These are phyloP conservation scores for Volvox carteri DNA, from an alignment of 163 green algal species.

Conservation along the genomic window DNA sequence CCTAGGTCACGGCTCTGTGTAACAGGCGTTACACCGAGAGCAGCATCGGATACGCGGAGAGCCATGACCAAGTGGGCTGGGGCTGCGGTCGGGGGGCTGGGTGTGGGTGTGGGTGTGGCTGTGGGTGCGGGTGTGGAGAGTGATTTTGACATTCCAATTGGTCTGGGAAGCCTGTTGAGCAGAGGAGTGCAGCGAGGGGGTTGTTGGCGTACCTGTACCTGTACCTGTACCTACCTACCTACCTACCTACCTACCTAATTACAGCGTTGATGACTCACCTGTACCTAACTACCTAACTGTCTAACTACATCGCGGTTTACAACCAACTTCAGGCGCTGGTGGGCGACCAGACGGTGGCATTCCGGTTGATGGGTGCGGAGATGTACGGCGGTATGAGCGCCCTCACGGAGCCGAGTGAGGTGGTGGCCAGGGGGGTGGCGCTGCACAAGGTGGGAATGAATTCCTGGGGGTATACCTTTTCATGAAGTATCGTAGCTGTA, in stretches of 20 bases:
- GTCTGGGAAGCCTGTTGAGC: too few species aligned
- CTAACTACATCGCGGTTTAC: too few species aligned
- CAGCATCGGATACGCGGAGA: slow-evolving; percentile 93
- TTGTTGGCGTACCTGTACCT: too few species aligned
- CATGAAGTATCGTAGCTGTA: too few species aligned
- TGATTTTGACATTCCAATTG: too few species aligned
- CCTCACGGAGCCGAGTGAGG: slow-evolving; percentile 59
- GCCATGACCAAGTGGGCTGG: slow-evolving; percentile 85
- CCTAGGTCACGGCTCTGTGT: slow-evolving; percentile 78
- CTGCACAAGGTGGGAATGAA: slow-evolving; percentile 93
- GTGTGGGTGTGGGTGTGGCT: background rate
- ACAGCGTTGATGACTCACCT: too few species aligned
- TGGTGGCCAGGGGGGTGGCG: slow-evolving; percentile 88
- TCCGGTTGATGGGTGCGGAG: slow-evolving; percentile 84
- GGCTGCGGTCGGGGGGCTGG: background rate
- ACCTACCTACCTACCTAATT: too few species aligned
- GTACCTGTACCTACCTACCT: too few species aligned
- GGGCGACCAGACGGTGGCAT: slow-evolving; percentile 65
- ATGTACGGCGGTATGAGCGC: slow-evolving; percentile 94
- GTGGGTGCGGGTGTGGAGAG: background rate
- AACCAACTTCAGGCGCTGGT: slow-evolving; percentile 74
- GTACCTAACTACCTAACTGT: too few species aligned
- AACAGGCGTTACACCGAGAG: slow-evolving; percentile 89
- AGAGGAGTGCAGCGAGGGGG: too few species aligned
- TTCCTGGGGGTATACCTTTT: too few species aligned